These are phyloP conservation scores for Porogramme epimiltina DNA, from an alignment of 1,284 basidiomycete genomes.

Conservation along the genomic window DNA sequence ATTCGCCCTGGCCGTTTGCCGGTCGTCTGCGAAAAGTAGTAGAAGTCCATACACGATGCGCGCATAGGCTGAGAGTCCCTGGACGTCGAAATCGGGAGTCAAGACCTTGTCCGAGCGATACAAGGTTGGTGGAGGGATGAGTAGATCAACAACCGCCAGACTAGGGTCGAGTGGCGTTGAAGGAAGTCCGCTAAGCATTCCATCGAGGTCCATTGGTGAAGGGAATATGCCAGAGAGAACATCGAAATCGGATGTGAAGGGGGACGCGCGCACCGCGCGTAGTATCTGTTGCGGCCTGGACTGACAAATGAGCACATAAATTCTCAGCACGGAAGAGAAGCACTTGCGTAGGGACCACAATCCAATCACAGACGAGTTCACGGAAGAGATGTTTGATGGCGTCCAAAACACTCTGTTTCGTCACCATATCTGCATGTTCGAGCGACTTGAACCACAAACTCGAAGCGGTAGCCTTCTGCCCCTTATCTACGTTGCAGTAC, in stretches of 20 bases:
- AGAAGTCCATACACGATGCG: constrained; percentile 66
- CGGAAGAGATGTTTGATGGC: constrained; percentile 45
- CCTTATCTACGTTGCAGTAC: constrained; percentile 20
- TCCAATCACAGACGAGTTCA: constrained; percentile 41
- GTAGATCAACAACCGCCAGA: constrained; percentile 62
- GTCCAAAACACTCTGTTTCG: constrained; percentile 28
- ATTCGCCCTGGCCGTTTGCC: constrained; percentile 58
- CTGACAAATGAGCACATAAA: neutral
- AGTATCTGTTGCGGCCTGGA: constrained; percentile 20
- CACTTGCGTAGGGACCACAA: constrained; percentile 32
- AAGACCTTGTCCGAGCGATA: constrained; percentile 21
- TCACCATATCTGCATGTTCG: constrained; percentile 19
- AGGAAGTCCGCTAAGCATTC: constrained; percentile 48
- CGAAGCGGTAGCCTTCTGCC: constrained; percentile 16
- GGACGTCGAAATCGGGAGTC: constrained; percentile 39
- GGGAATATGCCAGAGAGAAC: constrained; percentile 56
- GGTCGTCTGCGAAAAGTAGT: constrained; percentile 60
- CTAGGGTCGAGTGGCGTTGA: constrained; percentile 54
- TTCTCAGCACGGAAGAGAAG: neutral
- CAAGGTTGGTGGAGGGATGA: constrained; percentile 49
- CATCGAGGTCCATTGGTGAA: constrained; percentile 45
- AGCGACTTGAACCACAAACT: constrained; percentile 28
- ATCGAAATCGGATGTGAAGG: constrained; percentile 19
- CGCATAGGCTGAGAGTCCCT: constrained; percentile 64
- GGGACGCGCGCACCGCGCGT: constrained; percentile 2